Percentiles rank a stretch among this genome's conserved stretches.
Conservation (phyloP, 192 early-diverging fungal species). For the Rhizoclosmatium sp. region DNA sequence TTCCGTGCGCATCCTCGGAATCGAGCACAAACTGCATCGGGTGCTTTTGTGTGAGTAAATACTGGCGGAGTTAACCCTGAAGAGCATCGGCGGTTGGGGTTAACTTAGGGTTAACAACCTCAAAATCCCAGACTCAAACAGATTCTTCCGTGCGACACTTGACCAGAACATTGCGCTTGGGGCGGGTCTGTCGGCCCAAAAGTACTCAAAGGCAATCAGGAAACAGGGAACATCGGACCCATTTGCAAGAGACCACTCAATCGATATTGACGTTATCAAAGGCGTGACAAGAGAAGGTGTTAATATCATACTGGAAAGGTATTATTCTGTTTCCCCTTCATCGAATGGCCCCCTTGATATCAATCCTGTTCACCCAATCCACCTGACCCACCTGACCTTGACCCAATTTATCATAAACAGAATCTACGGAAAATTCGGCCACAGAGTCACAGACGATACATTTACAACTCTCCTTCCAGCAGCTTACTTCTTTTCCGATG, state of each 20-base stretch:
- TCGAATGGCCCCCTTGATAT: no score
- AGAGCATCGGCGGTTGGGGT: background rate
- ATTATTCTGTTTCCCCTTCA: no score
- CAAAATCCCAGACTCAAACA: background rate
- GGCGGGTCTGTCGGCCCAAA: background rate
- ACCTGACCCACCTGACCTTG: background rate
- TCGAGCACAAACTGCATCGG: background rate
- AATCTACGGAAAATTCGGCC: slow-evolving; percentile 24
- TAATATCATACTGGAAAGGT: slow-evolving; percentile 9
- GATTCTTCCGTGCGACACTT: slow-evolving; percentile 3
- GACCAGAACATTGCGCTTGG: background rate
- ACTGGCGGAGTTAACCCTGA: background rate
- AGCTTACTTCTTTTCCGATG: slow-evolving; percentile 18
- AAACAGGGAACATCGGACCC: background rate
- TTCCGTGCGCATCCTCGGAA: background rate
- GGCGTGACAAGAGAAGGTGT: slow-evolving; percentile 14
- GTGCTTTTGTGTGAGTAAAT: background rate
- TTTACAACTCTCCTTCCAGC: background rate
- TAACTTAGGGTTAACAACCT: no score
- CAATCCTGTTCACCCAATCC: background rate
- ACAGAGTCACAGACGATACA: slow-evolving; percentile 6
- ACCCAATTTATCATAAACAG: background rate
- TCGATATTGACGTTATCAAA: background rate
- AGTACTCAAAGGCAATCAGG: background rate
- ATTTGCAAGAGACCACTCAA: background rate